phyloP scores from a whole-genome alignment of 2,329 filamentous ascomycete genomes.

The Fusarium staphyleae region DNA sequence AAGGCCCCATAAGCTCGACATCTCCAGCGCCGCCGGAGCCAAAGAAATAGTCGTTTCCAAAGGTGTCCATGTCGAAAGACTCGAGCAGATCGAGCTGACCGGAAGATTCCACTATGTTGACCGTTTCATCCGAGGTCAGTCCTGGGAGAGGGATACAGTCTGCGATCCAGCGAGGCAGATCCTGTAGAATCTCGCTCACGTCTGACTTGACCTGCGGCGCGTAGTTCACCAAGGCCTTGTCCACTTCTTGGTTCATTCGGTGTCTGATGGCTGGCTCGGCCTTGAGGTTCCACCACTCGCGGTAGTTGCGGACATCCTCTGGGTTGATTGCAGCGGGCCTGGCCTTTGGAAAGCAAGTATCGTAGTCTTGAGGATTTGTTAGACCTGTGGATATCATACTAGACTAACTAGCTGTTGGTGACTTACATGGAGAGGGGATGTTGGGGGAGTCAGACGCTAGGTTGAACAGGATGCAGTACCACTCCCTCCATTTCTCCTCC shows the following conservation, averaged over 20 bases:
- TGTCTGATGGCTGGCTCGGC: constrained; percentile 16
- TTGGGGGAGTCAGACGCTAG: constrained; percentile 22
- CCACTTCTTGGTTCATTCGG: constrained; percentile 11
- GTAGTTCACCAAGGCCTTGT: constrained; percentile 6
- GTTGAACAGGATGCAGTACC: constrained; percentile 32
- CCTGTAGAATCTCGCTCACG: constrained; percentile 15
- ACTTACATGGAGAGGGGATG: constrained; percentile 39
- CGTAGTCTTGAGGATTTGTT: constrained; percentile 11
- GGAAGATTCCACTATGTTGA: neutral
- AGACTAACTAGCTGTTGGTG: neutral
- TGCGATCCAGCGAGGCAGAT: constrained; percentile 13
- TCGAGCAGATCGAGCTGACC: constrained; percentile 10
- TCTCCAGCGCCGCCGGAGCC: constrained; percentile 1
- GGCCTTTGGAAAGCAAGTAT: neutral
- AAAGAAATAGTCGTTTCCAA: constrained; percentile 1
- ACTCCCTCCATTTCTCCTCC: constrained; percentile 30
- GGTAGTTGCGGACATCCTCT: constrained; percentile 8
- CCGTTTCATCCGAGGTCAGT: constrained; percentile 23
- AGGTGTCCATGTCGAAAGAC: neutral
- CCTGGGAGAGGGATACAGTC: constrained; percentile 16
- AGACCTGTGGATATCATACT: too few relatives aligned
- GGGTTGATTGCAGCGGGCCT: neutral
- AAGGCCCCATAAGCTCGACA: neutral
- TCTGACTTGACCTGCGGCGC: constrained; percentile 13
- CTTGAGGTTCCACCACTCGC: constrained; percentile 12